Evolutionary conservation across 2,329 filamentous ascomycete species (phyloP).

Genomic region (Monascus ruber): DNA sequence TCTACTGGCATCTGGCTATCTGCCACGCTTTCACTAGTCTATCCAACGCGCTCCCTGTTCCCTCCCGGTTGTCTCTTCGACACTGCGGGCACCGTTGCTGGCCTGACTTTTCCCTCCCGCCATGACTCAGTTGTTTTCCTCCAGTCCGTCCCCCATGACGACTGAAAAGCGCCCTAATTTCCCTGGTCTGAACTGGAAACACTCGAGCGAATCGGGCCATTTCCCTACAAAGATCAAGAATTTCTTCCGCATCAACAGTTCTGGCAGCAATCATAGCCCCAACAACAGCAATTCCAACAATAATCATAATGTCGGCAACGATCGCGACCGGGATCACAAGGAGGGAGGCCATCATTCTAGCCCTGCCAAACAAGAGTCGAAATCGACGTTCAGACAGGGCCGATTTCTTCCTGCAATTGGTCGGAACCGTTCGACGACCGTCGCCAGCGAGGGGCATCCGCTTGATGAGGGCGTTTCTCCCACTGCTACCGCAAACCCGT

Average conservation of each 20-base stretch:
- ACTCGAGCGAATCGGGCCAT: slow-evolving; percentile 34
- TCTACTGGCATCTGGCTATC: too few relatives aligned
- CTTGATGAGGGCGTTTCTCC: slow-evolving; percentile 83
- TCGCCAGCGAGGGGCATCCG: slow-evolving; percentile 83
- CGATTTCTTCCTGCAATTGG: slow-evolving; percentile 80
- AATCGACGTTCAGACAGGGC: slow-evolving; percentile 66
- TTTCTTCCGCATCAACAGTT: slow-evolving; percentile 56
- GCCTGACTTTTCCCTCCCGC: neutral
- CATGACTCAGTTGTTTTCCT: slow-evolving; percentile 35
- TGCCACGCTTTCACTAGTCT: too few relatives aligned
- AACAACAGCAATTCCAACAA: slow-evolving; percentile 18
- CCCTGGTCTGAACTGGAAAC: slow-evolving; percentile 35
- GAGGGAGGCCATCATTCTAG: slow-evolving; percentile 32
- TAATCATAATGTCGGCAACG: slow-evolving; percentile 12
- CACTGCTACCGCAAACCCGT: slow-evolving; percentile 89
- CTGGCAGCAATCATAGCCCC: slow-evolving; percentile 31
- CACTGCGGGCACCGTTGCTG: too few relatives aligned
- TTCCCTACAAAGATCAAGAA: slow-evolving; percentile 56
- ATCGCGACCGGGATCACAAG: slow-evolving; percentile 20
- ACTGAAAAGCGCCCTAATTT: slow-evolving; percentile 38
- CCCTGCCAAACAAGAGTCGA: slow-evolving; percentile 47
- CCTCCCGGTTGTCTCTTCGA: too few relatives aligned
- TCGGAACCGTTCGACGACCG: slow-evolving; percentile 78
- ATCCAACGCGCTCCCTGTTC: too few relatives aligned
- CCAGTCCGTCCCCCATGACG: slow-evolving; percentile 28